Base-by-base conservation (phyloP, 768 basidiomycete species). In the Tulasnella sp. region DNA sequence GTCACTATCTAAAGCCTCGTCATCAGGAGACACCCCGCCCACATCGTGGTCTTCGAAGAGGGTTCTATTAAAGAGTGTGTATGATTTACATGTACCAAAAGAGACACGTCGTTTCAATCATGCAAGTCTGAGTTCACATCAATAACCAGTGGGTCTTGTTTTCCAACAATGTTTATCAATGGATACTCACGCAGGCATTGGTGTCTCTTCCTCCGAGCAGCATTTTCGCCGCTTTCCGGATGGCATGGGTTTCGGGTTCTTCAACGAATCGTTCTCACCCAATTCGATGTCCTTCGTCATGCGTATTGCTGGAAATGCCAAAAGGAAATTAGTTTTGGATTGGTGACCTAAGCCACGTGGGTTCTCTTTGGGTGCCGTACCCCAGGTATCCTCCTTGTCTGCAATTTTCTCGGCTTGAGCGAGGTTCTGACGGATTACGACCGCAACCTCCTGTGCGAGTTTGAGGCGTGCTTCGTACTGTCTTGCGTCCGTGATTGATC, bases 281-380 rank as follows among this genome's bases (percentile, higher is more conserved):
- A 94, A 73, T 66, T 96, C 93, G 0, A 90, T 93, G 55, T 92
- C 77, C 44, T 81, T 72, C 2, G 84, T 91, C 46, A 94, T 74
- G 42, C 79, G 78, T 29, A 96, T 68, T 60, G 76, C 90, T 91
- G 63, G 55, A 25, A 45, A 2, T 63, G 34, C 12, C 59, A 58
- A 63, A 57, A 43, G 9, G 29, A 30, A 30, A n/a, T n/a, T n/a
- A n/a, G n/a, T n/a, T 4, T 17, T 30, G 19, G 24, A 11, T 34
- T 27, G 12, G 1, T 8, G 19, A 9, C 15, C n/a, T 15, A 44
- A 27, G 27, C 2, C 45, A 11, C 17, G n/a, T 22, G 15, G 30
- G 49, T 46, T 2, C 42, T 45, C 30, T 30, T n/a, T 1, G 21
- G 2, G 29, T 7, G 15, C 15, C 12, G 22, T 25, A 86, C 84